Percentiles rank a stretch among this genome's conserved stretches.
phyloP scores from a whole-genome alignment of 345 rosid genomes.

The Lepidium africanum region DNA sequence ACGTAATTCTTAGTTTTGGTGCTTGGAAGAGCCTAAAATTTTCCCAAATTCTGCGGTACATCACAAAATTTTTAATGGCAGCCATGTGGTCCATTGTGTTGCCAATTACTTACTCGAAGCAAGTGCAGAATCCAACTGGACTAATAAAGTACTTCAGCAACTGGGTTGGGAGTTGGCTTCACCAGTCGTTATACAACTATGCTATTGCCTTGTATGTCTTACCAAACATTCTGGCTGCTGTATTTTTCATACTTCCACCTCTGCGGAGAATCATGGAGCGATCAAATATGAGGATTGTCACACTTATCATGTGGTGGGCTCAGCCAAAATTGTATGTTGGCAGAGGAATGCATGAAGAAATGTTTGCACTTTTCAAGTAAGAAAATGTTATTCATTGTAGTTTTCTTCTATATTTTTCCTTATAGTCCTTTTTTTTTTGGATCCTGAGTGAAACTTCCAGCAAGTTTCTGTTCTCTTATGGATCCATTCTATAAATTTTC shows the following conservation, averaged over 20 bases:
- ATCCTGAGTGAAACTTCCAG: neutral
- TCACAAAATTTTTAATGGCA: conserved; percentile 69
- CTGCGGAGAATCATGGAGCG: conserved; percentile 75
- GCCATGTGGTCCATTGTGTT: conserved; percentile 79
- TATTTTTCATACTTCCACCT: conserved; percentile 69
- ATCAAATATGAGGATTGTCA: conserved; percentile 68
- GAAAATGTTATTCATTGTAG: conserved; percentile 20
- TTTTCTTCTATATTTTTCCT: neutral
- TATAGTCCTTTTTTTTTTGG: neutral
- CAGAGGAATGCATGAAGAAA: conserved; percentile 95
- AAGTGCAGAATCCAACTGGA: conserved; percentile 71
- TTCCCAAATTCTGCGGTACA: conserved; percentile 70
- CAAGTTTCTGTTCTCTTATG: neutral
- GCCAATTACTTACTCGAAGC: conserved; percentile 68
- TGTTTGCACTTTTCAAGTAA: conserved; percentile 86
- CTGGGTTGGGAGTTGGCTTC: conserved; percentile 61
- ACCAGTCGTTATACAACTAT: conserved; percentile 54
- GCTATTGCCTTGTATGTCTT: conserved; percentile 73
- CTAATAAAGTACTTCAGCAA: conserved; percentile 56
- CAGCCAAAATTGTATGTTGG: conserved; percentile 95
- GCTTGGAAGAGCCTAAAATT: conserved; percentile 84
- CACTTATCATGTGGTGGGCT: conserved; percentile 96
- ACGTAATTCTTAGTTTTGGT: conserved; percentile 66
- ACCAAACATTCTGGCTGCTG: conserved; percentile 68
- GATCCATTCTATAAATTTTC: neutral